These are phyloP conservation scores for Solanum habrochaites DNA, from an alignment of 257 asterid genomes.

Conservation along the genomic window DNA sequence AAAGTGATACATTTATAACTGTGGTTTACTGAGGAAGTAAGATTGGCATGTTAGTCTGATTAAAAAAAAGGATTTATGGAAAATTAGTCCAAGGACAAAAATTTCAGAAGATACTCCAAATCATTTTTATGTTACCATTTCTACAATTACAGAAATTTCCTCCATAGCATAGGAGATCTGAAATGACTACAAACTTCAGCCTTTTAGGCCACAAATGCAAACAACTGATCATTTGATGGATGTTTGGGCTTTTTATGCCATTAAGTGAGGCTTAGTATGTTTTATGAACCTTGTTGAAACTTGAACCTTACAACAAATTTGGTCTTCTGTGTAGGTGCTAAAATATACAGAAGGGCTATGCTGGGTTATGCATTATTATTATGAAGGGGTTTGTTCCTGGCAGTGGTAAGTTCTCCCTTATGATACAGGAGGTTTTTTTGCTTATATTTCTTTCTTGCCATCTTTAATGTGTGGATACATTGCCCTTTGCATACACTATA, in stretches of 20 bases:
- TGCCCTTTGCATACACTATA: background rate
- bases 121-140: background rate
- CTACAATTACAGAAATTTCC: background rate
- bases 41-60: background rate
- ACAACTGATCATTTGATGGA: background rate
- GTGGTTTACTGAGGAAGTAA: background rate
- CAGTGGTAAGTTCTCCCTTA: constrained; percentile 28
- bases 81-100: background rate
- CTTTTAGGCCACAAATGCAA: background rate
- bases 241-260: background rate
- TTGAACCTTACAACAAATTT: background rate
- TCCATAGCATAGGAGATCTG: background rate
- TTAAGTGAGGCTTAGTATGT: background rate
- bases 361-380: constrained; percentile 59
- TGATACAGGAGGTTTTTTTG: background rate
- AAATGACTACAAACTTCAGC: background rate
- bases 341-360: constrained; percentile 50
- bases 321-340: constrained; percentile 20
- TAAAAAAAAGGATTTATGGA: background rate
- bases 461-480: background rate
- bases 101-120: background rate
- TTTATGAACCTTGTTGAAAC: background rate
- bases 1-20: background rate
- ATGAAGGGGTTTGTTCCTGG: constrained; percentile 56
- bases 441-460: background rate